phyloP scores from a whole-genome alignment of 1,284 basidiomycete species.

The Sanguinoderma infundibulare region DNA sequence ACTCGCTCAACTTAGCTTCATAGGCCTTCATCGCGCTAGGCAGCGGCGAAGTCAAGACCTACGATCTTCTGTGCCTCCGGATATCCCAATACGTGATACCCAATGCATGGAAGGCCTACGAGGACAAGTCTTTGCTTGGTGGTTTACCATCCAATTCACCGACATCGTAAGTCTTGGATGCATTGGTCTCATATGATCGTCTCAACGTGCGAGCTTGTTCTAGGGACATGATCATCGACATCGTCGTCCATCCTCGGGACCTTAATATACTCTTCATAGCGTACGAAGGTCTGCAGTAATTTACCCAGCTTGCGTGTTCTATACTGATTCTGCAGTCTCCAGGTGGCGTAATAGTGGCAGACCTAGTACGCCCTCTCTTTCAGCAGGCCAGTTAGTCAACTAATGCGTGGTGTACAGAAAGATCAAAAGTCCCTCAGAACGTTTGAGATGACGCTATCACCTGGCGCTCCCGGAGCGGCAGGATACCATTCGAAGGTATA shows the following conservation, averaged over 20 bases:
- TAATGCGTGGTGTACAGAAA: constrained; percentile 41
- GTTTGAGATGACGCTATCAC: constrained; percentile 71
- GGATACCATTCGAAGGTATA: constrained; percentile 59
- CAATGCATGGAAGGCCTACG: constrained; percentile 79
- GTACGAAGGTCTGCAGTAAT: constrained; percentile 64
- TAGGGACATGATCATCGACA: constrained; percentile 58
- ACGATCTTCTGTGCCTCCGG: constrained; percentile 68
- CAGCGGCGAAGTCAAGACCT: constrained; percentile 66
- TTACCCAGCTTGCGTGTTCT: not conserved
- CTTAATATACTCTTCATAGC: constrained; percentile 82
- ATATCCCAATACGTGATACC: constrained; percentile 70
- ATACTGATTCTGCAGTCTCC: not conserved
- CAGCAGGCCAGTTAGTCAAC: not conserved
- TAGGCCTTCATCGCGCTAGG: constrained; percentile 66
- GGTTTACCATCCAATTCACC: not conserved
- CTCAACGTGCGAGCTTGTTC: not conserved
- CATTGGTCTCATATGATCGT: not conserved
- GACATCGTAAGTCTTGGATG: constrained; percentile 43
- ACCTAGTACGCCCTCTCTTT: constrained; percentile 54
- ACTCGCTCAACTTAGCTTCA: not conserved
- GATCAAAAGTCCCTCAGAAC: constrained; percentile 63
- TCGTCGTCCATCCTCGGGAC: constrained; percentile 80
- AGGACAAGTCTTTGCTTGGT: constrained; percentile 64
- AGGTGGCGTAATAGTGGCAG: constrained; percentile 78
- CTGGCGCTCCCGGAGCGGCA: constrained; percentile 82